Evolutionary conservation across 2,329 filamentous ascomycete species (phyloP), one percentile per base, ranked within the genome.

Genomic region (Gaeumannomyces tritici): DNA sequence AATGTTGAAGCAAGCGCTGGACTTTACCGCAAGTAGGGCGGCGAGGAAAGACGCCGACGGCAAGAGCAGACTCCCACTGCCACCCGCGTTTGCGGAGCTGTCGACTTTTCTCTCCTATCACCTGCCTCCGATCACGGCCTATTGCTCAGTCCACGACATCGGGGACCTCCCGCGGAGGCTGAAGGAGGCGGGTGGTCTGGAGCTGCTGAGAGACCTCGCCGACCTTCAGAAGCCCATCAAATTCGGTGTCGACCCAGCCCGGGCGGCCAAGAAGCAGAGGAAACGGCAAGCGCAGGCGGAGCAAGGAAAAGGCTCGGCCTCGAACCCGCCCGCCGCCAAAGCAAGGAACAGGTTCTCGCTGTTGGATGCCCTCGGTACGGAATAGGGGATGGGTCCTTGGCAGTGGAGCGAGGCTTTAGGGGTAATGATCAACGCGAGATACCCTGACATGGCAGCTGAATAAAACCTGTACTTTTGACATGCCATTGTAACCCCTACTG

Each of bases 1-100:
- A 56, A 82, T 85, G 64, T 69, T 82, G 26, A 73, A 74, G 64
- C 83, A 86, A 68, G 70, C 85, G 4, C 65, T 81, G 2, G 74
- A 74, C 28, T 68, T 75, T 11, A 61, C 77, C 2, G 26, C 59
- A 6, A n/a, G 35, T 7, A 42, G 59, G 42, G 42, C 21, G 42
- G 18, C 18, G 21, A 6, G 42, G 21, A 51, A 51, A 9, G 9
- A 24, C 4, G 42, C 29, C 11, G 27, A 27, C 4, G 18, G 29
- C 4, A 2, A n/a, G 4, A 18, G 56, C 56, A 29, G 21, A 42
- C 35, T 15, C 29, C 56, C 56, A 13, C 8, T 15, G 1, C 55
- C 47, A 2, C 27, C 27, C 13, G 54, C 47, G 54, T 18, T 61
- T 12, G 24, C 12, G 6, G 60, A 56, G 26, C 60, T 61, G 7